These are phyloP conservation scores for Tetrapisispora nanseiensis DNA, from an alignment of 805 yeast species.

Conservation along the genomic window DNA sequence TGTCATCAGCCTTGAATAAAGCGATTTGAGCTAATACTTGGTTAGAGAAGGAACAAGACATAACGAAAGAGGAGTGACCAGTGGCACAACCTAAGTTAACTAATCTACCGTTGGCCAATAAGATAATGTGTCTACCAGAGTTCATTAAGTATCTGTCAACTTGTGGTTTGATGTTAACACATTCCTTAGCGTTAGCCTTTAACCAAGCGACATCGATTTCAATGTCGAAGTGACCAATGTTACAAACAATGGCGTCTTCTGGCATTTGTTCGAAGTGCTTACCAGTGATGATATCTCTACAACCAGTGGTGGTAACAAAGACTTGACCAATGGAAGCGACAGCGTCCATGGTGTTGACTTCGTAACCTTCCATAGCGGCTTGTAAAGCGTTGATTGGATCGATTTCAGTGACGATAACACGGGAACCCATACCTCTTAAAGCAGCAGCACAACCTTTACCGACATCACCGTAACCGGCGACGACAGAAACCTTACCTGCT, in stretches of 20 bases:
- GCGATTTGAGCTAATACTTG: constrained; percentile 99
- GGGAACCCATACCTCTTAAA: constrained; percentile 96
- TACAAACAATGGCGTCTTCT: constrained; percentile 98
- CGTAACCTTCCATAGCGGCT: constrained; percentile 98
- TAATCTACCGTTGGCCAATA: constrained; percentile 97
- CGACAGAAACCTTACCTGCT: constrained; percentile 98
- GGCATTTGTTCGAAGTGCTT: constrained; percentile 87
- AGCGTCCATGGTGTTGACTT: constrained; percentile 89
- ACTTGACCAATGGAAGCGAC: constrained; percentile 91
- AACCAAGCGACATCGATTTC: constrained; percentile 99
- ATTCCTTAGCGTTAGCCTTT: constrained; percentile 85
- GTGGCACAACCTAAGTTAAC: constrained; percentile 99
- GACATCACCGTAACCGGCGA: constrained; percentile 99
- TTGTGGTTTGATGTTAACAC: constrained; percentile 96
- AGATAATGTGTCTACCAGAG: constrained; percentile 85
- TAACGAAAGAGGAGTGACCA: constrained; percentile 97
- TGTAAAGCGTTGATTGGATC: constrained; percentile 99
- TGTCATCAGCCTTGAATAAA: constrained; percentile 80
- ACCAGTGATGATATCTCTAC: constrained; percentile 94
- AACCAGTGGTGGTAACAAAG: constrained; percentile 98
- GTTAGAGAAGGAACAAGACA: constrained; percentile 99
- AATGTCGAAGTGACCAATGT: constrained; percentile 98
- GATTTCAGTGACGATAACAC: constrained; percentile 92
- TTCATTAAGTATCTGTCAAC: constrained; percentile 92
- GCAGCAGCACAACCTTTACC: constrained; percentile 99